phyloP scores from a whole-genome alignment of 2,329 filamentous ascomycete species.

The Colletotrichum lentis region DNA sequence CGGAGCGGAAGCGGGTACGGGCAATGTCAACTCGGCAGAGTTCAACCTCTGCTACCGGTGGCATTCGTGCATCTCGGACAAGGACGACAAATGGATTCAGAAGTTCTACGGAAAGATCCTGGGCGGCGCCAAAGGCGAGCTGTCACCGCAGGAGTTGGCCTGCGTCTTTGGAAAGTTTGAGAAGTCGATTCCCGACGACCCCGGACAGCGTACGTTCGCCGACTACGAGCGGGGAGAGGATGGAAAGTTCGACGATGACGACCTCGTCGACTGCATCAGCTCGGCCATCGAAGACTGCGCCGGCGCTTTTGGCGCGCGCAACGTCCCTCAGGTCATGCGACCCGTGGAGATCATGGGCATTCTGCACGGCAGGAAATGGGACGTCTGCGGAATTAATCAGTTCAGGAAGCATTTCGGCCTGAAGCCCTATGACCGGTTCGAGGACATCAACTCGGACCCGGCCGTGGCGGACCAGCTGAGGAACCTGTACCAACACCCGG shows the following conservation, averaged over 20 bases:
- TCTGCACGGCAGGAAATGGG: slow-evolving; percentile 78
- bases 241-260: slow-evolving; percentile 78
- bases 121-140: slow-evolving; percentile 55
- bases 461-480: slow-evolving; percentile 71
- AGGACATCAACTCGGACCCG: slow-evolving; percentile 83
- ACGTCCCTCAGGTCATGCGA: slow-evolving; percentile 77
- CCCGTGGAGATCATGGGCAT: slow-evolving; percentile 84
- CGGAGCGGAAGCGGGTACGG: slow-evolving; percentile 74
- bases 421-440: slow-evolving; percentile 78
- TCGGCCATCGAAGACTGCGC: slow-evolving; percentile 80
- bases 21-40: slow-evolving; percentile 85
- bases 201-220: slow-evolving; percentile 72
- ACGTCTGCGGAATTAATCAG: slow-evolving; percentile 88
- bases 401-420: slow-evolving; percentile 85
- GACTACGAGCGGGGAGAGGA: slow-evolving; percentile 70
- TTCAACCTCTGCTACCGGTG: slow-evolving; percentile 90
- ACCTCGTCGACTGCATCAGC: slow-evolving; percentile 74
- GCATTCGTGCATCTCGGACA: slow-evolving; percentile 80
- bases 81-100: slow-evolving; percentile 83
- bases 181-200: slow-evolving; percentile 68
- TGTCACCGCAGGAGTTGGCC: slow-evolving; percentile 69
- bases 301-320: slow-evolving; percentile 75
- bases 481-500: slow-evolving; percentile 78
- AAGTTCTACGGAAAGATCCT: slow-evolving; percentile 71
- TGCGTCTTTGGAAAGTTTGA: slow-evolving; percentile 71